These are phyloP conservation scores for Senna siamea DNA, from an alignment of 306 rosid species.

Conservation along the genomic window DNA sequence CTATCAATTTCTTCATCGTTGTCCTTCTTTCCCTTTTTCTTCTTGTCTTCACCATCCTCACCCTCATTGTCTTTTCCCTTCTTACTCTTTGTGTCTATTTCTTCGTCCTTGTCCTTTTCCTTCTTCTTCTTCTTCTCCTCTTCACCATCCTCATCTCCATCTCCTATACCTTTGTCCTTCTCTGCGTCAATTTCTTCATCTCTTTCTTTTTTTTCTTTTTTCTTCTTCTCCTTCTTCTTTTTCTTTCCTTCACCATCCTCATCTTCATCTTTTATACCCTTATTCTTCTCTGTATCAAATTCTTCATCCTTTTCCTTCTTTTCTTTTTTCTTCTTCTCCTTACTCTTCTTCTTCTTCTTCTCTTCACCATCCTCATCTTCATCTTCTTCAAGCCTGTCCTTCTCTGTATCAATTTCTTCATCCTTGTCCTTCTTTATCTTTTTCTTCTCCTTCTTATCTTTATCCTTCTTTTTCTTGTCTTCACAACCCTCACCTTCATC, in stretches of 20 bases:
- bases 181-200: background rate
- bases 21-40: background rate
- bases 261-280: background rate
- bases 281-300: background rate
- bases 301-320: background rate
- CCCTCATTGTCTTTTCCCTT: constrained; percentile 21
- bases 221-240: too few relatives aligned
- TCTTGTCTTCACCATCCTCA: background rate
- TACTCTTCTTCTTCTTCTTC: constrained; percentile 8
- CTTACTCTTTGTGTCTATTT: background rate
- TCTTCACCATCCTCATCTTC: constrained; percentile 27
- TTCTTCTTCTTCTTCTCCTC: constrained; percentile 14
- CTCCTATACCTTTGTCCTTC: background rate
- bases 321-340: too few relatives aligned
- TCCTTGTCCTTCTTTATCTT: constrained; percentile 25
- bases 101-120: constrained; percentile 19
- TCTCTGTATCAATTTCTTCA: background rate
- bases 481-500: background rate
- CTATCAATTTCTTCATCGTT: constrained; percentile 19
- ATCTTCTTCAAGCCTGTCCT: constrained; percentile 30
- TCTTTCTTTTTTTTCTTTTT: background rate
- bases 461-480: constrained; percentile 19
- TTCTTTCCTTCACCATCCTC: background rate
- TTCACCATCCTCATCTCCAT: background rate
- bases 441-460: constrained; percentile 30